Conservation (phyloP, 2,329 filamentous ascomycete genomes). For the Cercospora brassicicola region DNA sequence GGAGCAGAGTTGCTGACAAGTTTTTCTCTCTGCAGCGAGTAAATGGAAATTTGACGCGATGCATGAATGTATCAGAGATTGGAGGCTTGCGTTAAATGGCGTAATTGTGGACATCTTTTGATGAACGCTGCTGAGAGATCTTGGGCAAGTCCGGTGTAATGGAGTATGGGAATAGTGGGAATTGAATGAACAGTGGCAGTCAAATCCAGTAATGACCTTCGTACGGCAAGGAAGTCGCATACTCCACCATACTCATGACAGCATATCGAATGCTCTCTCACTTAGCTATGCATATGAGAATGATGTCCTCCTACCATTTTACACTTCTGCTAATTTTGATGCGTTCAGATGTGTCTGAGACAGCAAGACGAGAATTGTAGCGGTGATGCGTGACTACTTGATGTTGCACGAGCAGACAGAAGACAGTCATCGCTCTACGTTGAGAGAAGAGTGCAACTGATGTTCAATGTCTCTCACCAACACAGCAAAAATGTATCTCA, state of each 20-base stretch:
- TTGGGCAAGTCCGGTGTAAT: neutral
- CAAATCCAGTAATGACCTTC: neutral
- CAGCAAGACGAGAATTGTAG: no score
- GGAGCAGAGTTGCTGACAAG: slow-evolving; percentile 4
- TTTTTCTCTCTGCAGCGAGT: neutral
- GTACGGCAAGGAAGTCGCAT: neutral
- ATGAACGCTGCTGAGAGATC: no score
- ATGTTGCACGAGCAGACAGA: no score
- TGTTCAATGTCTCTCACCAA: no score
- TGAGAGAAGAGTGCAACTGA: no score
- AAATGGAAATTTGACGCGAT: neutral
- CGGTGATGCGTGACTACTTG: no score
- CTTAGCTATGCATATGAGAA: neutral
- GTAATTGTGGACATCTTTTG: neutral
- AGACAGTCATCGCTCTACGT: no score
- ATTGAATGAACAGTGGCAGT: neutral
- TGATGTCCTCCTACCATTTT: neutral
- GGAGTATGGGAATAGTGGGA: neutral
- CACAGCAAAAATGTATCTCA: no score
- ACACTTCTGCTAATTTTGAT: no score
- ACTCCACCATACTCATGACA: neutral
- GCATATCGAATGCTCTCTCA: neutral
- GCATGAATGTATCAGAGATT: neutral
- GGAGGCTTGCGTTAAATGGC: neutral
- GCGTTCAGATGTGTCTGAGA: no score